phyloP scores from a whole-genome alignment of 1,139 yeast genomes.

The Candida anutae region DNA sequence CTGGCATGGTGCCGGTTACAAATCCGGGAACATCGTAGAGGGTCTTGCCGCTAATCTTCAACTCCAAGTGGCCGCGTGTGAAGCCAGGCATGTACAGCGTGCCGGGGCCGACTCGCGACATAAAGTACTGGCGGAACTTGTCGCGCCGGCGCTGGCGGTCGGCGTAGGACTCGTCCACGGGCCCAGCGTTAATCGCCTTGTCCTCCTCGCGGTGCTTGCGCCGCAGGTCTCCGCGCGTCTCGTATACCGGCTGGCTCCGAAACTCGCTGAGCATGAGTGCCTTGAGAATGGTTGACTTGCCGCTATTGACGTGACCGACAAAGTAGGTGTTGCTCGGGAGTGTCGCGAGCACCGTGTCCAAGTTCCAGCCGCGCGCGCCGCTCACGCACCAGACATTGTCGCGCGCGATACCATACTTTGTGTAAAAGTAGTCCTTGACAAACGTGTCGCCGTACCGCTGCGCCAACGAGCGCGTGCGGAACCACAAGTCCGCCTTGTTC shows the following conservation, averaged over 20 bases:
- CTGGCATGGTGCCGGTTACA: conserved; percentile 7
- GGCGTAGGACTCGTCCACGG: background rate
- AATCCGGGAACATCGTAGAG: conserved; percentile 56
- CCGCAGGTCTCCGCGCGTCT: background rate
- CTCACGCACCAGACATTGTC: conserved; percentile 44
- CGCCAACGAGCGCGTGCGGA: conserved; percentile 22
- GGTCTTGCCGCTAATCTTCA: conserved; percentile 16
- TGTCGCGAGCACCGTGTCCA: conserved; percentile 25
- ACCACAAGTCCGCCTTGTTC: conserved; percentile 52
- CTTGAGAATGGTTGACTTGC: conserved; percentile 63
- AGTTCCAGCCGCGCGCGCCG: conserved; percentile 47
- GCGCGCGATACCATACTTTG: conserved; percentile 32
- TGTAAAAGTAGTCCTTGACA: conserved; percentile 34
- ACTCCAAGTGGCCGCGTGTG: conserved; percentile 41
- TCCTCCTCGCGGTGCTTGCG: background rate
- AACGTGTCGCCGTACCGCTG: conserved; percentile 35
- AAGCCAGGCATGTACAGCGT: conserved; percentile 49
- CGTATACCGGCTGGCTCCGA: background rate
- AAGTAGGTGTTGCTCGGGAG: conserved; percentile 43
- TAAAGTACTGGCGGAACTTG: conserved; percentile 6
- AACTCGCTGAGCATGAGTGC: conserved; percentile 21
- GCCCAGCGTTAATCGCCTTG: conserved; percentile 1
- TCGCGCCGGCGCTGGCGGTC: background rate
- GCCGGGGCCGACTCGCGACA: conserved; percentile 32
- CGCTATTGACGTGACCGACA: conserved; percentile 69